Evolutionary conservation across 2,329 filamentous ascomycete genomes (phyloP).

Genomic region (Fusarium austroafricanum): DNA sequence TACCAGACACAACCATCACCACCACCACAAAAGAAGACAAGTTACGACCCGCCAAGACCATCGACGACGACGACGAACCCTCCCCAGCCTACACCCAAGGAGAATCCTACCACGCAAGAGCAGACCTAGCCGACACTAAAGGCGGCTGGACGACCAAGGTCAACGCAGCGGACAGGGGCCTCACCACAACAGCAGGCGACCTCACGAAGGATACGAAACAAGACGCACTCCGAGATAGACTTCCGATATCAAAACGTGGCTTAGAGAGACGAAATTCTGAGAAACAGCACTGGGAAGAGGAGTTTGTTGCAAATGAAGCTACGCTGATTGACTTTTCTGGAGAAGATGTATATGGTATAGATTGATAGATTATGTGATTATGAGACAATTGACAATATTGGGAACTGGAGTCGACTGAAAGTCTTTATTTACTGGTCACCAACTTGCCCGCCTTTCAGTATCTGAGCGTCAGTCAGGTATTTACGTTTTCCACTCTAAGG

Average conservation of each 20-base stretch:
- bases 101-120: constrained; percentile 17
- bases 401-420: neutral
- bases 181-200: neutral
- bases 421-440: no score
- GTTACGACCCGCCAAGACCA: constrained; percentile 21
- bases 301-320: constrained; percentile 35
- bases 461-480: no score
- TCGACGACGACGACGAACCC: constrained; percentile 28
- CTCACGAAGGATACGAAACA: constrained; percentile 6
- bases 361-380: constrained; percentile 28
- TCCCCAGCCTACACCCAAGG: constrained; percentile 20
- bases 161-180: neutral
- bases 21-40: constrained; percentile 17
- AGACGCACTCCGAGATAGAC: constrained; percentile 9
- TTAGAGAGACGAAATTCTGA: constrained; percentile 23
- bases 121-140: constrained; percentile 12
- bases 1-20: constrained; percentile 25
- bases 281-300: constrained; percentile 28
- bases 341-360: constrained; percentile 25
- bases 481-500: no score
- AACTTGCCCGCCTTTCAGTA: no score
- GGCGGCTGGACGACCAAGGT: neutral
- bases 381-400: constrained; percentile 18
- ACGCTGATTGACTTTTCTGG: constrained; percentile 39
- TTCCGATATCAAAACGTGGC: constrained; percentile 30